phyloP scores from a whole-genome alignment of 1,284 basidiomycete genomes.

The Filobasidium uniguttulatum region DNA sequence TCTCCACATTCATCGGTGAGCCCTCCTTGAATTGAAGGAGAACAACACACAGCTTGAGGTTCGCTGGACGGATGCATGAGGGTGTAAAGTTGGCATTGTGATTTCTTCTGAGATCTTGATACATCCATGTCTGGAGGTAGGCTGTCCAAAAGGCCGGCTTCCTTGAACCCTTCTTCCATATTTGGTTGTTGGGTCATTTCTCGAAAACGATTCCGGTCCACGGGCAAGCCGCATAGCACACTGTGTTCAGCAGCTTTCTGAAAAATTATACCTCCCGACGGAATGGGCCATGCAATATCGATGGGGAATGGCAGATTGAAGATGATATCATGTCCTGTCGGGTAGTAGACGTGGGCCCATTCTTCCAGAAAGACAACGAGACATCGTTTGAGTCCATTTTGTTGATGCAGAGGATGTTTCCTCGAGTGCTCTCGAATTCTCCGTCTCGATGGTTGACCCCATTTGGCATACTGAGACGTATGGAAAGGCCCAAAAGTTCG shows the following conservation, averaged over 20 bases:
- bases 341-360: constrained; percentile 57
- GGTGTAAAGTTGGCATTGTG: constrained; percentile 61
- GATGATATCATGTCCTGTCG: constrained; percentile 59
- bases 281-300: constrained; percentile 58
- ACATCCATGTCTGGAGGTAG: constrained; percentile 34
- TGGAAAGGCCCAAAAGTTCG: constrained; percentile 31
- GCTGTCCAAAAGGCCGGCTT: constrained; percentile 1
- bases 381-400: constrained; percentile 37
- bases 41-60: constrained; percentile 44
- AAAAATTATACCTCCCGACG: constrained; percentile 36
- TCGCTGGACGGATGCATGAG: constrained; percentile 64
- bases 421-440: neutral
- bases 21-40: constrained; percentile 1
- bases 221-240: too few species aligned
- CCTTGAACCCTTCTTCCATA: constrained; percentile 44
- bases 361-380: constrained; percentile 66
- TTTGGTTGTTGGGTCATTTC: too few species aligned
- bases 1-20: neutral
- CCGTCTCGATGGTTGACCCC: constrained; percentile 18
- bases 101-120: too few species aligned
- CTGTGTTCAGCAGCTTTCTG: too few species aligned
- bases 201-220: too few species aligned
- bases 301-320: constrained; percentile 72
- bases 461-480: constrained; percentile 19
- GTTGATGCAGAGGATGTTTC: constrained; percentile 1